These are phyloP conservation scores for Cyberlindnera samutprakarnensis DNA, from an alignment of 805 yeast species.

Conservation along the genomic window DNA sequence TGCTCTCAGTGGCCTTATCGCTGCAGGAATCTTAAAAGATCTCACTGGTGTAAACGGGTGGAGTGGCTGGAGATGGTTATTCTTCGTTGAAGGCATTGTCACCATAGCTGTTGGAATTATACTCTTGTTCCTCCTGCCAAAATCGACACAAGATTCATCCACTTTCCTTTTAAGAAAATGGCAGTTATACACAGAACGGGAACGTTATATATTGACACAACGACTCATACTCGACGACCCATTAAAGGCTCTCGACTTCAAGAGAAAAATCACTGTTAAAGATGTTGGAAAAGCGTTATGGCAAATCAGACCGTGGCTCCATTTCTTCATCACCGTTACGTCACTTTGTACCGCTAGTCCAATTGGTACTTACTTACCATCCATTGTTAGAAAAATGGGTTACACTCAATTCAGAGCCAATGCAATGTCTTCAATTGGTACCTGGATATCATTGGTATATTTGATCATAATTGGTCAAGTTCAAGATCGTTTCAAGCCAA, in stretches of 20 bases:
- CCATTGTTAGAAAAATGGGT: constrained; percentile 2
- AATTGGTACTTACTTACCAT: constrained; percentile 1
- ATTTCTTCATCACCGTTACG: neutral
- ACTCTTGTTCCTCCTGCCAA: neutral
- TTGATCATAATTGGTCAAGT: neutral
- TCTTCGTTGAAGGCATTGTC: constrained; percentile 3
- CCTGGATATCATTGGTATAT: constrained; percentile 2
- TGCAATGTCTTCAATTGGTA: constrained; percentile 3
- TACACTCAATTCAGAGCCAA: constrained; percentile 1
- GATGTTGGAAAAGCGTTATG: neutral
- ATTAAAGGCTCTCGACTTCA: neutral
- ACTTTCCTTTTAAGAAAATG: neutral
- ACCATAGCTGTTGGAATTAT: neutral
- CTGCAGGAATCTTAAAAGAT: constrained; percentile 3
- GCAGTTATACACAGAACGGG: neutral
- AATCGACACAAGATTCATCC: neutral
- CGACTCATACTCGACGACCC: neutral
- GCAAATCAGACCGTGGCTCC: neutral
- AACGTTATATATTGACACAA: neutral
- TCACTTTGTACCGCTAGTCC: neutral
- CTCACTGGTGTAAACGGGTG: constrained; percentile 1
- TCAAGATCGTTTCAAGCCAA: neutral
- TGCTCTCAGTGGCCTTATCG: constrained; percentile 1
- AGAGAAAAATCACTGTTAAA: neutral
- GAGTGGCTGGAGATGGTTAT: constrained; percentile 4